Conservation (phyloP, 805 yeast genomes). For the Hanseniaspora valbyensis region DNA sequence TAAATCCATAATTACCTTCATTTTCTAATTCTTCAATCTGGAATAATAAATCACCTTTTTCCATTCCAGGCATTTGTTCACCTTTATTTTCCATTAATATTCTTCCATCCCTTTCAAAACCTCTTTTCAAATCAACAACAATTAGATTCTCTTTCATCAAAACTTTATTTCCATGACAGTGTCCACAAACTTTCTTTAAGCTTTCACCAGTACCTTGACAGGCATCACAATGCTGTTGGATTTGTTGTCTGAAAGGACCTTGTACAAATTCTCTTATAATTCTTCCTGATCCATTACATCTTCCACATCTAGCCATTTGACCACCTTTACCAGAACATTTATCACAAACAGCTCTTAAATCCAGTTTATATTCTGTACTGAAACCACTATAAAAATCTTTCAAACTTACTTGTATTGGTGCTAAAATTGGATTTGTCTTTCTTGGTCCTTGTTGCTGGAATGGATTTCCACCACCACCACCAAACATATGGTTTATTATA, state of each 20-base stretch:
- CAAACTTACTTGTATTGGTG: slow-evolving; percentile 46
- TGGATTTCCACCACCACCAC: slow-evolving; percentile 29
- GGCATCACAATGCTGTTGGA: slow-evolving; percentile 65
- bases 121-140: slow-evolving; percentile 55
- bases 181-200: slow-evolving; percentile 52
- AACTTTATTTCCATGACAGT: slow-evolving; percentile 64
- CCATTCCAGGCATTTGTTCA: slow-evolving; percentile 71
- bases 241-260: slow-evolving; percentile 82
- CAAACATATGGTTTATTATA: slow-evolving; percentile 30
- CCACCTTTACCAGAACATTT: slow-evolving; percentile 81
- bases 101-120: slow-evolving; percentile 50
- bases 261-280: slow-evolving; percentile 55
- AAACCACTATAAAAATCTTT: slow-evolving; percentile 64
- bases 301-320: slow-evolving; percentile 47
- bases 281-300: slow-evolving; percentile 70
- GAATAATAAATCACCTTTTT: slow-evolving; percentile 70
- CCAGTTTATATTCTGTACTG: slow-evolving; percentile 46
- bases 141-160: slow-evolving; percentile 45
- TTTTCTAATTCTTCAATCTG: slow-evolving; percentile 41
- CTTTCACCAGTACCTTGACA: slow-evolving; percentile 71
- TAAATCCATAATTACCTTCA: slow-evolving; percentile 61
- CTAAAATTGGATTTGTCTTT: slow-evolving; percentile 52
- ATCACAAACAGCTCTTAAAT: slow-evolving; percentile 65
- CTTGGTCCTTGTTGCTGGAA: slow-evolving; percentile 36
- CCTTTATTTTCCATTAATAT: slow-evolving; percentile 63